phyloP scores from a whole-genome alignment of 2,329 filamentous ascomycete species.

The Neonectria magnoliae region DNA sequence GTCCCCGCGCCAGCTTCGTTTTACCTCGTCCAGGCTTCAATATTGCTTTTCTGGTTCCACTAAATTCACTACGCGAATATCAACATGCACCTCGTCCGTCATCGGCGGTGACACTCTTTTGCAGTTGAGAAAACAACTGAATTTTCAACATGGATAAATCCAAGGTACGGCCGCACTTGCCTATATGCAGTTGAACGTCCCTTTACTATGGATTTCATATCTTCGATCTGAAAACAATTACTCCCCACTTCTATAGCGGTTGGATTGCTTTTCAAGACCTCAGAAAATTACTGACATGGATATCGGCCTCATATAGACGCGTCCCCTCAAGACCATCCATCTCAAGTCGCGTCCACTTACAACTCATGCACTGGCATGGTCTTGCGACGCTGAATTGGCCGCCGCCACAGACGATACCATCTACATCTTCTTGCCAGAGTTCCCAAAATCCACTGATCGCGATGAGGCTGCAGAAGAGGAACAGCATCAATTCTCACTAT shows the following conservation, averaged over 20 bases:
- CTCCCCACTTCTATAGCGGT: background rate
- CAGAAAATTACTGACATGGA: conserved; percentile 3
- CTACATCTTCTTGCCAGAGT: conserved; percentile 62
- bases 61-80: background rate
- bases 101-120: background rate
- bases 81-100: background rate
- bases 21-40: background rate
- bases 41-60: background rate
- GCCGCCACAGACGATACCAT: conserved; percentile 66
- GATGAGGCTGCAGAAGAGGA: conserved; percentile 43
- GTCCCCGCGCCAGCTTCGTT: conserved; percentile 1
- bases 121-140: conserved; percentile 3
- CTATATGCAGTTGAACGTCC: background rate
- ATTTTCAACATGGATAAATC: conserved; percentile 40
- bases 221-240: too few species aligned
- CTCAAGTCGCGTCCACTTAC: conserved; percentile 57
- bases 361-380: conserved; percentile 60
- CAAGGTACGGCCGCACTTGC: conserved; percentile 33
- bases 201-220: background rate
- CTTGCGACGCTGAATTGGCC: conserved; percentile 66
- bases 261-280: background rate
- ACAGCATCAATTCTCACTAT: conserved; percentile 48
- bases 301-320: conserved; percentile 48
- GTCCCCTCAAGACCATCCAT: conserved; percentile 58
- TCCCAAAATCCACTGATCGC: conserved; percentile 38